Percentiles rank a stretch among this genome's conserved stretches.
phyloP scores from a whole-genome alignment of 768 basidiomycete species.

The Phlebiopsis flavidoalba region DNA sequence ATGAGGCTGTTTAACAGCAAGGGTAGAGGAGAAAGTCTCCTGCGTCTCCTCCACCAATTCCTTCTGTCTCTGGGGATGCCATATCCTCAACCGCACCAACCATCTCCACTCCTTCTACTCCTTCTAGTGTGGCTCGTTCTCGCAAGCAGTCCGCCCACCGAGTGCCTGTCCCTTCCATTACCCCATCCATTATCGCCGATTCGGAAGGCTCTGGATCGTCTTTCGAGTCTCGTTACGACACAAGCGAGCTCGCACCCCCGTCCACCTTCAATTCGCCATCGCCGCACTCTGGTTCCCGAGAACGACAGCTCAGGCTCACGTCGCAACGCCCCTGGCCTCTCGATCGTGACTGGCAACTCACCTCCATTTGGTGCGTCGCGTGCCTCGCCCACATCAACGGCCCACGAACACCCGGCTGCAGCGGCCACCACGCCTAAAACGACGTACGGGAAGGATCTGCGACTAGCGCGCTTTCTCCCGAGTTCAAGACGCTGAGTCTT shows the following conservation, averaged over 20 bases:
- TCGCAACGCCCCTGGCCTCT: slow-evolving; percentile 22
- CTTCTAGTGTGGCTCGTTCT: slow-evolving; percentile 2
- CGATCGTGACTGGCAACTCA: slow-evolving; percentile 19
- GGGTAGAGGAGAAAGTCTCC: slow-evolving; percentile 36
- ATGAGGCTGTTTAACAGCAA: slow-evolving; percentile 70
- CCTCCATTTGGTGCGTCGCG: slow-evolving; percentile 2
- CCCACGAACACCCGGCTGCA: background rate
- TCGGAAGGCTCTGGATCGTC: slow-evolving; percentile 13
- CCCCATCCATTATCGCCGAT: slow-evolving; percentile 16
- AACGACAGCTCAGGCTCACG: slow-evolving; percentile 20
- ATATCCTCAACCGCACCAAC: slow-evolving; percentile 7
- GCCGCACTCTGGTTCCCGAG: background rate
- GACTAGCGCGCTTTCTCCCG: slow-evolving; percentile 30
- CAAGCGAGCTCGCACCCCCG: background rate
- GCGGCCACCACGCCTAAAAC: slow-evolving; percentile 16
- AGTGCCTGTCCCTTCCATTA: slow-evolving; percentile 24
- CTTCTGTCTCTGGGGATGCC: slow-evolving; percentile 30
- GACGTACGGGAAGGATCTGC: slow-evolving; percentile 3
- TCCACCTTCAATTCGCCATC: background rate
- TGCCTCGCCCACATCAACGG: background rate
- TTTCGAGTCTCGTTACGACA: slow-evolving; percentile 16
- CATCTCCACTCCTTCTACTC: slow-evolving; percentile 13
- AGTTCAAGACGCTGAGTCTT: slow-evolving; percentile 64
- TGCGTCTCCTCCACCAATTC: slow-evolving; percentile 51
- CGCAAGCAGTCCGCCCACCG: slow-evolving; percentile 21